Conservation (phyloP, 371 early-diverging fungal genomes). For the Mucor indicus region DNA sequence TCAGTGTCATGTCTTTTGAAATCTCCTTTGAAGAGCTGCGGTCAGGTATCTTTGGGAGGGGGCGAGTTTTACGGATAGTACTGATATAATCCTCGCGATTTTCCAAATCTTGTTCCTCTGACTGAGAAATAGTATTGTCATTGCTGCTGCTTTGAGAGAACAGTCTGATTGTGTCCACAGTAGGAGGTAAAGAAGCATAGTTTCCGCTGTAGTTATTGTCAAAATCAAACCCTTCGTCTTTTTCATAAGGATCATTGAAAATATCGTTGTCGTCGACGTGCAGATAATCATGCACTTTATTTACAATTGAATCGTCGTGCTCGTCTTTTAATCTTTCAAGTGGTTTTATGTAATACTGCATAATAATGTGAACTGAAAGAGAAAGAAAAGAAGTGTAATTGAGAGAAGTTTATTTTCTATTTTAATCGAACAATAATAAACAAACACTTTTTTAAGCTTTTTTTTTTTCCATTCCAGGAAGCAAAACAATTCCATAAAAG, state of each 20-base stretch:
- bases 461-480: too few species aligned
- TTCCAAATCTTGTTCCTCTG: neutral
- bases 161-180: too few species aligned
- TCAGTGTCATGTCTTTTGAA: neutral
- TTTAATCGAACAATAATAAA: too few species aligned
- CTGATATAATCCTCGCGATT: conserved; percentile 8
- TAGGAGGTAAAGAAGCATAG: neutral
- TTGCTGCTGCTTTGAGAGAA: neutral
- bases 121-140: neutral
- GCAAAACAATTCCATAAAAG: too few species aligned
- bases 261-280: conserved; percentile 11
- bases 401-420: too few species aligned
- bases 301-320: conserved; percentile 6
- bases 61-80: conserved; percentile 13
- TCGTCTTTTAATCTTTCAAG: neutral
- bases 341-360: neutral
- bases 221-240: neutral
- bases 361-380: neutral
- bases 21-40: conserved; percentile 5
- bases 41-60: conserved; percentile 20
- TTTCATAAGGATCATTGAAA: neutral
- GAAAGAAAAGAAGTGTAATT: too few species aligned
- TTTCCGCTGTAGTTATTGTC: too few species aligned
- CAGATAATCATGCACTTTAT: conserved; percentile 1
- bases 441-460: too few species aligned